phyloP scores from a whole-genome alignment of 1,284 basidiomycete genomes.

The Tetrapyrgos nigripes region DNA sequence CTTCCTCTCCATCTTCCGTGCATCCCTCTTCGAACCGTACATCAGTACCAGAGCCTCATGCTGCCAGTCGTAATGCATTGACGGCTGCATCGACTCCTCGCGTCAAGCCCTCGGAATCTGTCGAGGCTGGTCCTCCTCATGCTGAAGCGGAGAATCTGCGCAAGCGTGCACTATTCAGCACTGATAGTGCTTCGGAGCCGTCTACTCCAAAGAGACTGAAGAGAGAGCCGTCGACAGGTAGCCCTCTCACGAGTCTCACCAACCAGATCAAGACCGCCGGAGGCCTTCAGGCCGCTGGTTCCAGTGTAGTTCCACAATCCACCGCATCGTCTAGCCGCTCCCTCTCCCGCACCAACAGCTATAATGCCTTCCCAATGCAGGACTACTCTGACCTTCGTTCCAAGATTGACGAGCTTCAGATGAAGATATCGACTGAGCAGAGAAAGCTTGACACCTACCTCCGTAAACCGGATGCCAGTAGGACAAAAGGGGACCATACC shows the following conservation, averaged over 20 bases:
- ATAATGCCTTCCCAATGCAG: not conserved
- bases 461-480: conserved; percentile 35
- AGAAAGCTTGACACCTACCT: conserved; percentile 24
- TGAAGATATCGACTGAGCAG: conserved; percentile 28
- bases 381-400: conserved; percentile 28
- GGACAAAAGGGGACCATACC: conserved; percentile 36
- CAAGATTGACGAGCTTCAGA: conserved; percentile 34
- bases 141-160: too few species aligned
- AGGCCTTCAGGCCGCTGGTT: conserved; percentile 35
- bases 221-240: conserved; percentile 15
- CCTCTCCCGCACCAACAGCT: not conserved
- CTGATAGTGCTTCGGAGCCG: too few species aligned
- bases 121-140: too few species aligned
- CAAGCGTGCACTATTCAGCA: too few species aligned
- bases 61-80: too few species aligned
- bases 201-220: too few species aligned
- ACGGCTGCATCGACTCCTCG: too few species aligned
- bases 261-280: conserved; percentile 39
- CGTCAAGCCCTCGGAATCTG: too few species aligned
- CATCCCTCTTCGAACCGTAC: not conserved
- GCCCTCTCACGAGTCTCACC: conserved; percentile 25
- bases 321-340: conserved; percentile 14
- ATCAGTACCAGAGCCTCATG: not conserved
- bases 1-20: not conserved
- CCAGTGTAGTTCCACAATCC: conserved; percentile 1